Evolutionary conservation across 1,139 yeast genomes (phyloP), one percentile per base, ranked within the genome.

Genomic region (Zygosaccharomyces pseudobailii): DNA sequence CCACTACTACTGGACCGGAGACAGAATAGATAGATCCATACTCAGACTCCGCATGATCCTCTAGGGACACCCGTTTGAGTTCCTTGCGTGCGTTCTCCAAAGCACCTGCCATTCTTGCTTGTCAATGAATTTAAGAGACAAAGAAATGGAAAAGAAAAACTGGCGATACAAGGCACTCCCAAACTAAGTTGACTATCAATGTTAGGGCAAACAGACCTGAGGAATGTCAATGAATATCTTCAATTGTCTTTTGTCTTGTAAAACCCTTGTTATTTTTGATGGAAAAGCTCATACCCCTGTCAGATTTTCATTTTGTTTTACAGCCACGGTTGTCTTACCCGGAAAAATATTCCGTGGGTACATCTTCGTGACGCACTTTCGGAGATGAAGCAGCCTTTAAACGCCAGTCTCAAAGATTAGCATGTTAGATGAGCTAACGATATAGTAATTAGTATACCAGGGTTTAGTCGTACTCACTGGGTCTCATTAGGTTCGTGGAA

Each of bases 21-120:
- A 92, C 97, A 21, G 97, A 87, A 73, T 82, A 89, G 62, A 92
- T 86, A 59, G 77, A 82, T 54, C 96, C 96, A 70, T 87, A 87
- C 58, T 84, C 87, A 47, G 84, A 76, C 70, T 88, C 96, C 43
- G 73, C 75, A 48, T 72, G 74, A 64, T 86, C 96, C 59, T 84
- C 89, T 56, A 90, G 72, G 32, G 92, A 82, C 62, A 89, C 82
- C 67, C 90, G 87, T 71, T 86, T 84, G 61, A 92, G 78, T 71
- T 87, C 94, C 71, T 89, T 90, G 71, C 96, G 92, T 65, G 97
- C 97, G 73, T 87, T 89, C 72, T 92, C 97, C 66, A 92, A 74
- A 68, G 95, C 96, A 72, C 96, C 97, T 70, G 97, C 96, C 97
- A 66, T 66, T 38, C 36, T 53, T 39, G 33, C 9, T 45, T 46